Conservation (phyloP, 345 rosid genomes). For the Abelmoschus esculentus region DNA sequence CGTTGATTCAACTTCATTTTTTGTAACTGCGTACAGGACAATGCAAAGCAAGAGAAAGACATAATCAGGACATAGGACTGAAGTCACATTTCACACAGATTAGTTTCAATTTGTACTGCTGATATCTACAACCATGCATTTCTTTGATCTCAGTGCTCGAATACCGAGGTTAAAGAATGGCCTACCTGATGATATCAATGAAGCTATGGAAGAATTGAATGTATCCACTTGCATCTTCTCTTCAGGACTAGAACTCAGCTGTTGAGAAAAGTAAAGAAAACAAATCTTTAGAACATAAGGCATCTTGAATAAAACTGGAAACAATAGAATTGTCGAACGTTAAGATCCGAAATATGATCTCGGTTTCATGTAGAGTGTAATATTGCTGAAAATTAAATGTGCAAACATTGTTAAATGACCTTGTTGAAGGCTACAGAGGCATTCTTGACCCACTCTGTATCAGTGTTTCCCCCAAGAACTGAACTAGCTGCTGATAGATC, state of each 20-base stretch:
- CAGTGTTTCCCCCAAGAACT: conserved; percentile 64
- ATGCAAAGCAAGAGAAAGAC: background rate
- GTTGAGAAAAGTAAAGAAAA: conserved; percentile 3
- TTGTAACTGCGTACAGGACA: conserved; percentile 33
- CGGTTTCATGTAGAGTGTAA: no score
- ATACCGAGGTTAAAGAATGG: background rate
- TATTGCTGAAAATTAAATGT: no score
- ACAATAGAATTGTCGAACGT: background rate
- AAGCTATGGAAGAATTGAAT: conserved; percentile 71
- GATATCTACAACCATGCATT: background rate
- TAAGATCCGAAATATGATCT: no score
- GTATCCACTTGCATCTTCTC: conserved; percentile 59
- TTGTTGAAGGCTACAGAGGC: conserved; percentile 63
- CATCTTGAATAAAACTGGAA: background rate
- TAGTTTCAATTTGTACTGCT: background rate
- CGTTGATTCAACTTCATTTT: conserved; percentile 70
- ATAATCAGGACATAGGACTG: no score
- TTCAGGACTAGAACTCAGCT: conserved; percentile 70
- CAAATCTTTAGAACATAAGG: background rate
- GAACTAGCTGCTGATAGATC: conserved; percentile 60
- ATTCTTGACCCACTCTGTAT: conserved; percentile 68
- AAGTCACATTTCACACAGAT: no score
- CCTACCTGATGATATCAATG: conserved; percentile 74
- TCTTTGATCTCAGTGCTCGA: background rate
- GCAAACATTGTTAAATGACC: conserved; percentile 27